Percentiles rank a stretch among this genome's conserved stretches.
These are phyloP conservation scores for Lepidopterella palustris DNA, from an alignment of 495 filamentous ascomycete genomes.

Conservation along the genomic window DNA sequence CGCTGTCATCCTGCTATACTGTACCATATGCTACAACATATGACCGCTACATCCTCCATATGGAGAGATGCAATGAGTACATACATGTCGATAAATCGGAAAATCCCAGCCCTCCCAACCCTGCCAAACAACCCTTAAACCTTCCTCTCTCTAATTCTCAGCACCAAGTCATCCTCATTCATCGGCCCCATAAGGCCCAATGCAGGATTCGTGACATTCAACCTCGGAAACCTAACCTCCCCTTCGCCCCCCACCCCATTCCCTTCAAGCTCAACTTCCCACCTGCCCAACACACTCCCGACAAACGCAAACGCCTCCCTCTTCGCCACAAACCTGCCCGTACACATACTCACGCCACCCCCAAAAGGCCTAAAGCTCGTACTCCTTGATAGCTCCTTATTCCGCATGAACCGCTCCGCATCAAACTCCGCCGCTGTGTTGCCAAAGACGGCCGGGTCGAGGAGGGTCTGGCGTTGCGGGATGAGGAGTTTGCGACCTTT, in stretches of 20 bases:
- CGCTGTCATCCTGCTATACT: no score
- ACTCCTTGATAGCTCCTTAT: background rate
- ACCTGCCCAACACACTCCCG: constrained; percentile 3
- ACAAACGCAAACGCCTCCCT: background rate
- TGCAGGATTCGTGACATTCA: background rate
- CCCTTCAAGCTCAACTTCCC: constrained; percentile 4
- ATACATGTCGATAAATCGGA: no score
- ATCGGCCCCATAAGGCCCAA: background rate
- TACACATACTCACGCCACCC: constrained; percentile 5
- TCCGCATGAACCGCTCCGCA: constrained; percentile 7
- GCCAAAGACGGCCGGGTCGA: constrained; percentile 8
- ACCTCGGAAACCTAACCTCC: background rate
- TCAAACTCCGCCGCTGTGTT: constrained; percentile 5
- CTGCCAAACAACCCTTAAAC: no score
- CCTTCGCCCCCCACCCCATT: background rate
- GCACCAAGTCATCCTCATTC: background rate
- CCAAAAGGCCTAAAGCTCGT: constrained; percentile 12
- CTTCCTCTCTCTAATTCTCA: no score
- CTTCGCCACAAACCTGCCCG: constrained; percentile 9
- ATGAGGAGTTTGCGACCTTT: constrained; percentile 13
- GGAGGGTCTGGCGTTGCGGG: constrained; percentile 7
- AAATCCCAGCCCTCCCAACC: no score
- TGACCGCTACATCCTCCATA: no score
- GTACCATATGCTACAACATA: no score
- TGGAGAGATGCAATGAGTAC: no score